Evolutionary conservation across 1,284 basidiomycete genomes (phyloP), one percentile per base, ranked within the genome.

Genomic region (Cutaneotrichosporon mucoides): DNA sequence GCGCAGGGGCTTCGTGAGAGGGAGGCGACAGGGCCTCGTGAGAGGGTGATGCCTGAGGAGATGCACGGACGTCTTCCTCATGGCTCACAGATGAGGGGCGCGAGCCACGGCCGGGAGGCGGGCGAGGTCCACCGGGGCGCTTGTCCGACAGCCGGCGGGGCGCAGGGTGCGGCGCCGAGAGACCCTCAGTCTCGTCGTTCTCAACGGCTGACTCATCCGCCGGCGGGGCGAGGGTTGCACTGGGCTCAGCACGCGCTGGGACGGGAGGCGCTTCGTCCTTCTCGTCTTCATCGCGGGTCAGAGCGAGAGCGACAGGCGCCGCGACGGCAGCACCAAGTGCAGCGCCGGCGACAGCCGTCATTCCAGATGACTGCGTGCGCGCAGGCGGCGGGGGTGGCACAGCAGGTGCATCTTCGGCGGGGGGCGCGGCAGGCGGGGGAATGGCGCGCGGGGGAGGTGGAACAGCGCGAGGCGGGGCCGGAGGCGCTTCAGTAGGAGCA

Each of bases 381-480:
- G 63, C 56, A 10, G 59, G 59, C 3, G 53, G 42, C n/a, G 63
- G 62, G 7, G 46, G 46, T 6, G 34, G 4, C 55, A 24, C 12
- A 56, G 55, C 11, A 37, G 35, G 8, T 8, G 53, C 43, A 37
- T 53, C 64, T 49, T 11, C 56, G 6, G 66, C 51, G 3, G 16
- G 11, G 5, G 15, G 10, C 4, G 11, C 37, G 16, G 61, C 6
- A 12, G 46, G 12, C 33, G 46, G 46, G 5, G 46, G 13, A 9
- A 33, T 24, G 12, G 45, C 38, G 12, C 46, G n/a, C 15, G 36
- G 44, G 12, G 16, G 55, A n/a, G 60, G 41, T 37, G 57, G 57
- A 62, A 56, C 51, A n/a, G 64, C 59, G 4, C 65, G 66, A n/a
- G 58, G 60, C 15, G 66, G 65, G 7, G 66, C 37, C 4, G 44